Conservation (phyloP, 2,329 filamentous ascomycete species). For the Escovopsis sp. region DNA sequence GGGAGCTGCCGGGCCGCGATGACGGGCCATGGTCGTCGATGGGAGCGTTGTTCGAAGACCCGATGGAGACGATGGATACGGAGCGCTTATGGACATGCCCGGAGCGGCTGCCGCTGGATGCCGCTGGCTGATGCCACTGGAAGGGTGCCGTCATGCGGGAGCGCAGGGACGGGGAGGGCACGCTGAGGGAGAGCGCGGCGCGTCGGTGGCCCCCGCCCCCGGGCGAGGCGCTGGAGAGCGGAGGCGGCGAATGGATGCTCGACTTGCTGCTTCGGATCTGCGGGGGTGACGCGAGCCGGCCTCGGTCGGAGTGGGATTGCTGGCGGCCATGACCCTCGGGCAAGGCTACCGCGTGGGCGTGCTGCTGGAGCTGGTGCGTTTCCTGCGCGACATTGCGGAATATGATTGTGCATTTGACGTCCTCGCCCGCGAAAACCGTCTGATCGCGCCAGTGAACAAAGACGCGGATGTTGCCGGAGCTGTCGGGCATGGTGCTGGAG, state of each 20-base stretch:
- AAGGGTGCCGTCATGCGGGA: conserved; percentile 29
- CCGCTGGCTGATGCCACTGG: conserved; percentile 28
- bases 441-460: conserved; percentile 91
- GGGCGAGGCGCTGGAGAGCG: conserved; percentile 21
- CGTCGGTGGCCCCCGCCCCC: conserved; percentile 41
- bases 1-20: conserved; percentile 26
- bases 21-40: conserved; percentile 31
- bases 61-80: conserved; percentile 70
- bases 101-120: conserved; percentile 16
- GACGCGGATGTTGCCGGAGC: conserved; percentile 66
- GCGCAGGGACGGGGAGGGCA: conserved; percentile 30
- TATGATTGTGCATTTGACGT: conserved; percentile 88
- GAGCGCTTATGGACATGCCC: conserved; percentile 59
- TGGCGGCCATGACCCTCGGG: conserved; percentile 6
- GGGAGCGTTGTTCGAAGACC: conserved; percentile 29
- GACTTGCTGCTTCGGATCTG: conserved; percentile 26
- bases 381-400: conserved; percentile 70
- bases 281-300: conserved; percentile 28
- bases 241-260: conserved; percentile 29
- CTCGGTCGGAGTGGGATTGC: conserved; percentile 15
- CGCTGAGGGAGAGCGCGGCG: conserved; percentile 50
- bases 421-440: conserved; percentile 91
- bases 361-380: conserved; percentile 14
- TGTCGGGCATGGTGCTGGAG: conserved; percentile 31
- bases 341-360: background rate